These are phyloP conservation scores for Iberis amara DNA, from an alignment of 441 rosid genomes.

Conservation along the genomic window DNA sequence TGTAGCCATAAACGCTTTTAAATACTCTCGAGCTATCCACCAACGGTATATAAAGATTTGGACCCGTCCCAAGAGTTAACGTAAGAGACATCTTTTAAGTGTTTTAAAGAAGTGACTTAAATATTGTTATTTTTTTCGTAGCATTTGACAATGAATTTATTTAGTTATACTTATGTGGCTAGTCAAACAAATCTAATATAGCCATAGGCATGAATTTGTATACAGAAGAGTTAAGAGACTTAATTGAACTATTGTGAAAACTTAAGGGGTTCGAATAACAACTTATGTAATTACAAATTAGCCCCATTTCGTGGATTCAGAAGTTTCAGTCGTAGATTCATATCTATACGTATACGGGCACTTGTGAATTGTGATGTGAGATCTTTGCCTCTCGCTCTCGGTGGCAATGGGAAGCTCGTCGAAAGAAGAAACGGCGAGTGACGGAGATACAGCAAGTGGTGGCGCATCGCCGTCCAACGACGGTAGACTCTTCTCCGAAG, in stretches of 20 bases:
- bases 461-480: conserved; percentile 60
- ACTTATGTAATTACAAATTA: neutral
- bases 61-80: too few species aligned
- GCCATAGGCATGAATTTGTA: neutral
- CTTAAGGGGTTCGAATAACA: neutral
- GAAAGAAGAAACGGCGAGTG: conserved; percentile 71
- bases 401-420: conserved; percentile 73
- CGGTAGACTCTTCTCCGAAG: conserved; percentile 57
- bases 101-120: too few species aligned
- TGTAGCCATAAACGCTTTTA: too few species aligned
- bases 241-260: neutral
- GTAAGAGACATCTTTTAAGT: too few species aligned
- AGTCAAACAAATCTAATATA: too few species aligned
- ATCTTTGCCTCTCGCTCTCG: conserved; percentile 21
- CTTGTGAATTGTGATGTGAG: conserved; percentile 19
- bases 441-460: conserved; percentile 70
- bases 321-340: conserved; percentile 19
- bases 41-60: too few species aligned
- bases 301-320: conserved; percentile 6
- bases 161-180: too few species aligned
- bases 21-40: too few species aligned
- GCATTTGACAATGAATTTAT: too few species aligned
- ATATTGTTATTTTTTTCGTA: too few species aligned
- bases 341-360: conserved; percentile 20
- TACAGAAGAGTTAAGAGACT: neutral